Percentiles rank a stretch among this genome's conserved stretches.
Conservation (phyloP, 2,329 filamentous ascomycete genomes). For the Claviceps sp. region DNA sequence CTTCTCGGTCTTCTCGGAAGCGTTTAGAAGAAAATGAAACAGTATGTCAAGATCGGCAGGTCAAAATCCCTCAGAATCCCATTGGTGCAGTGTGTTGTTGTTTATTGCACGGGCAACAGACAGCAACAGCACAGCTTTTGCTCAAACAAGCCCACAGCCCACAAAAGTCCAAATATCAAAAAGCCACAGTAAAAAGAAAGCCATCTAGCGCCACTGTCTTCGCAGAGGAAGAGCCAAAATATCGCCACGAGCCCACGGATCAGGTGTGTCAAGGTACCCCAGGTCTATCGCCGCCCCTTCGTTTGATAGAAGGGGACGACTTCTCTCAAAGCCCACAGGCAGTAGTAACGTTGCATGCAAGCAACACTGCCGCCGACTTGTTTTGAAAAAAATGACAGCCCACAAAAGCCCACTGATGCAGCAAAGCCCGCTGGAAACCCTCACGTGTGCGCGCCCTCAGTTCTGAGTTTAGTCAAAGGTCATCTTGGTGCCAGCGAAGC, state of each 20-base stretch:
- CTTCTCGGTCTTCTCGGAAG: background rate
- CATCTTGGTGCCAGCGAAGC: conserved; percentile 60
- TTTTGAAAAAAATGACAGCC: conserved; percentile 38
- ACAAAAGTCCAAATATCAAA: conserved; percentile 14
- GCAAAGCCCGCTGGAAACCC: conserved; percentile 30
- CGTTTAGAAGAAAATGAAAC: background rate
- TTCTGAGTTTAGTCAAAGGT: conserved; percentile 42
- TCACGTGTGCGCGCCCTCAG: conserved; percentile 18
- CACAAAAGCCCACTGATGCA: conserved; percentile 33
- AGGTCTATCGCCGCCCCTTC: conserved; percentile 37
- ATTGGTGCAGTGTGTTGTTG: conserved; percentile 13
- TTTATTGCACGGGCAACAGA: too few species aligned
- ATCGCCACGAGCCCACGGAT: conserved; percentile 25
- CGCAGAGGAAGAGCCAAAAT: conserved; percentile 3
- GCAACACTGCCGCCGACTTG: conserved; percentile 19
- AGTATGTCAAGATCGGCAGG: conserved; percentile 13
- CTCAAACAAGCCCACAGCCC: conserved; percentile 8
- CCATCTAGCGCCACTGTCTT: conserved; percentile 12
- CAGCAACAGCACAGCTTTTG: too few species aligned
- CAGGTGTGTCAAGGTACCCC: conserved; percentile 36
- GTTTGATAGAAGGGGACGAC: conserved; percentile 29
- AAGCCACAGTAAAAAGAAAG: conserved; percentile 18
- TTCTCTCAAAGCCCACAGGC: conserved; percentile 41
- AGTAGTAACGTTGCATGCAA: conserved; percentile 2
- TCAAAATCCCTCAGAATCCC: conserved; percentile 29